Evolutionary conservation across 331 rosid genomes (phyloP).

Genomic region (Dryas integrifolia): DNA sequence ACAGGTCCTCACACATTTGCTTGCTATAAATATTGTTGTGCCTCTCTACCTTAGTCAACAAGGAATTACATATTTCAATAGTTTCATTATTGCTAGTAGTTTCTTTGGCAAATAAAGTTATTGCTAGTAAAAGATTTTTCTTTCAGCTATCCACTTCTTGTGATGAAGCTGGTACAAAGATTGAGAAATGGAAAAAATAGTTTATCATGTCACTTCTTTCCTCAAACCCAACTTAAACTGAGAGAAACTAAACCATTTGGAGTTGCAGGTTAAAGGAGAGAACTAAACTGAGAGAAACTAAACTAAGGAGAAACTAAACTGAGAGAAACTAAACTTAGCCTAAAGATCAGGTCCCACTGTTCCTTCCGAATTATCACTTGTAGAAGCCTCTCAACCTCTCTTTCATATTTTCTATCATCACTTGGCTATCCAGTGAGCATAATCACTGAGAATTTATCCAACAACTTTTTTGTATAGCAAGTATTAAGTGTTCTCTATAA

Average conservation of each 20-base stretch:
- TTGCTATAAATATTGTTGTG: too few species aligned
- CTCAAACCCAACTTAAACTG: neutral
- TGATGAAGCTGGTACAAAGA: neutral
- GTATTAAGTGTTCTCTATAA: neutral
- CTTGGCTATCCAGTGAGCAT: neutral
- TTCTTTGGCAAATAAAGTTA: too few species aligned
- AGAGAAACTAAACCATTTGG: neutral
- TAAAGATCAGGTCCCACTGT: neutral
- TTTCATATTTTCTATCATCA: neutral
- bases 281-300: too few species aligned
- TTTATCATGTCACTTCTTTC: neutral
- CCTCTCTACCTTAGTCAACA: neutral
- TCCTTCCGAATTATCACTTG: neutral
- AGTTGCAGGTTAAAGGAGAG: neutral
- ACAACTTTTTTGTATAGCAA: neutral
- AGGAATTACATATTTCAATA: neutral
- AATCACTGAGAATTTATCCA: neutral
- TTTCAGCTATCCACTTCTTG: neutral
- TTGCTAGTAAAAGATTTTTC: too few species aligned
- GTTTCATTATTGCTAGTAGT: neutral
- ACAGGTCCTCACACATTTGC: conserved; percentile 13
- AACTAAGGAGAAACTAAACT: too few species aligned
- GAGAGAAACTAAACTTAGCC: too few species aligned
- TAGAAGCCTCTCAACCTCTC: neutral
- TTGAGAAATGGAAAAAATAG: neutral